Evolutionary conservation across 2,329 filamentous ascomycete genomes (phyloP), one percentile per base, ranked within the genome.

Genomic region (Davidsoniella neocaledoniae): DNA sequence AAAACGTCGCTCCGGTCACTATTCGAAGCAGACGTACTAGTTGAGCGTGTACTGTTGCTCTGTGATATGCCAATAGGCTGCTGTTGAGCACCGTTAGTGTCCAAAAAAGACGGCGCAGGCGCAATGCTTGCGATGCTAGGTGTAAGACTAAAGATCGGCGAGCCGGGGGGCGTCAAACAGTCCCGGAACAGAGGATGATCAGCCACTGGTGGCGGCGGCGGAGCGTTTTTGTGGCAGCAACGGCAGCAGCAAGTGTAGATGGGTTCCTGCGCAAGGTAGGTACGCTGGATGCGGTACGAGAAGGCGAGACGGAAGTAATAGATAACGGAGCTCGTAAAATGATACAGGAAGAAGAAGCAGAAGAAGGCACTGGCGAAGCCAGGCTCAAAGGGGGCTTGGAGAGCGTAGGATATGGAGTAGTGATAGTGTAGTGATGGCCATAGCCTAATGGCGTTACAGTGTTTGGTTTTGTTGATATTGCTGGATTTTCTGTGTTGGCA

Each of bases 121-220:
- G 26, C 26, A 9, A 12, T 33, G 26, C 26, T 33, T 12, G 10
- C 26, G 26, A 33, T 9, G 26, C 26, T 33, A 33, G 26, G 26
- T 12, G 45, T n/a, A 9, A 48, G 26, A 16, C 21, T 38, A 14
- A 52, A 49, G 33, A 25, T 29, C 16, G 16, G n/a, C 12, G 44
- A 38, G 9, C 26, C 26, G 26, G 26, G 26, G 8, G 26, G 26
- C 10, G 36, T 23, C 29, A 21, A 36, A 12, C 36, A 43, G 41
- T 53, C 43, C 12, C 51, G 39, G 25, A 53, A 53, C 19, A 53
- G 38, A 4, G 51, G 51, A n/a, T 53, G 51, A 25, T 49, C 47
- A 12, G 49, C 43, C 9, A 53, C 51, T 3, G 48, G 48, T 14
- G 51, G 51, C 5, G 46, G 46, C 5, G 46, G 46, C 19, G 44